A percentile compares a stretch with the other conserved stretches of the same genome.
Conservation (phyloP, 2,329 filamentous ascomycete species). For the Karstenula rhodostoma region DNA sequence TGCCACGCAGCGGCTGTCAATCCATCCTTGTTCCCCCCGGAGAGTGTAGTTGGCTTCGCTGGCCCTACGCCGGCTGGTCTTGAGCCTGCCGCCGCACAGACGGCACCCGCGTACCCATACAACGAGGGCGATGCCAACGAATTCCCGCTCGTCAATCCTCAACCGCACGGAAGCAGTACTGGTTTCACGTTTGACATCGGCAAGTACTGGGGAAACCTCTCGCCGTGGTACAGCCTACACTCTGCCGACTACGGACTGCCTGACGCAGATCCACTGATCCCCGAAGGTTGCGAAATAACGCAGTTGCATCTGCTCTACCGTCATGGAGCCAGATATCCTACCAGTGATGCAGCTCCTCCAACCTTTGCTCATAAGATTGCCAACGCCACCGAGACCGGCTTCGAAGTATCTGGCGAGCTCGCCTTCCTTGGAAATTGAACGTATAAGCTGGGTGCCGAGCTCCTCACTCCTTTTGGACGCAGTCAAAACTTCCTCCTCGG, state of each 20-base stretch:
- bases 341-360: conserved; percentile 33
- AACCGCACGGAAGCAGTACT: conserved; percentile 30
- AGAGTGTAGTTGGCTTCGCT: background rate
- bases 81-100: conserved; percentile 39
- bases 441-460: conserved; percentile 41
- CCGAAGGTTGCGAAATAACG: conserved; percentile 37
- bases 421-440: conserved; percentile 37
- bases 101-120: conserved; percentile 39
- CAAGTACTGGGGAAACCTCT: conserved; percentile 43
- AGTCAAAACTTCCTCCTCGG: conserved; percentile 53
- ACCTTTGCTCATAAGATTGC: conserved; percentile 37
- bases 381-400: conserved; percentile 36
- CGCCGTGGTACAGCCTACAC: conserved; percentile 40
- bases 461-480: conserved; percentile 42
- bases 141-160: conserved; percentile 34
- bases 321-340: conserved; percentile 42
- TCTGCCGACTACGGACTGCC: conserved; percentile 40
- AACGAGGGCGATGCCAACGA: conserved; percentile 31
- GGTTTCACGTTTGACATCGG: conserved; percentile 36
- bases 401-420: conserved; percentile 37
- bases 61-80: conserved; percentile 41
- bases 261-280: conserved; percentile 34
- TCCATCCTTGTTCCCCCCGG: background rate
- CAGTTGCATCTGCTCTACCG: conserved; percentile 41
- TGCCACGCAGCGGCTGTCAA: background rate